Evolutionary conservation across 2,329 filamentous ascomycete species (phyloP), one percentile per base, ranked within the genome.

Genomic region (Nothophaeocryptopus gaeumannii): DNA sequence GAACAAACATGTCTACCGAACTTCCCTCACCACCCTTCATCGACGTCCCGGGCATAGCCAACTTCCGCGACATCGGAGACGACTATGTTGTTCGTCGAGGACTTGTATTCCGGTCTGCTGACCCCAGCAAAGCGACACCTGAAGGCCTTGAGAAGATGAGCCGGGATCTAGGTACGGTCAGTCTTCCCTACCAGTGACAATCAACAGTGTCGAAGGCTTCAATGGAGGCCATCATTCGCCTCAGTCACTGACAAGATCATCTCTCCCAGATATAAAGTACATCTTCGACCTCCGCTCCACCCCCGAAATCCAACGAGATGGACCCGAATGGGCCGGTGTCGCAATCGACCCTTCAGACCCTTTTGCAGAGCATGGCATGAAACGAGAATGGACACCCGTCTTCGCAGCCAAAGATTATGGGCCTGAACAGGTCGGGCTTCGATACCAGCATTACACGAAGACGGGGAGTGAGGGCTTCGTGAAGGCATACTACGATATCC

Each of bases 201-300:
- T 26, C 20, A 26, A 26, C 20, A 26, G 7, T 7, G 7, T 26
- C 7, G 20, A 26, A 26, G 20, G 20, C 4, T 26, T 26, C 7
- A 3, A 26, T 26, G 7, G 20, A 26, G 20, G 20, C 4, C 20
- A 26, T 26, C 20, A 26, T 7, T 26, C 7, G 4, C 20, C 7
- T 26, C 20, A 26, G 7, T 26, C 15, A 15, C 30, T 38, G 33
- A 37, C 16, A 36, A 5, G 11, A 29, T 11, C 14, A 33, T 10
- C 33, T 36, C 26, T 20, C 38, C 31, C 88, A 45, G 77, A 79
- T n/a, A 79, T 92, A 57, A 76, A 72, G 16, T 74, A 78, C 55
- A 77, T 88, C 44, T 90, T 83, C 65, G 86, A 90, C 70, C 73
- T 90, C 8, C 78, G 87, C 47, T 85, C 81, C 20, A 67, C 70